Evolutionary conservation across 1,284 basidiomycete genomes (phyloP).

Genomic region (Marasmius fiardii): DNA sequence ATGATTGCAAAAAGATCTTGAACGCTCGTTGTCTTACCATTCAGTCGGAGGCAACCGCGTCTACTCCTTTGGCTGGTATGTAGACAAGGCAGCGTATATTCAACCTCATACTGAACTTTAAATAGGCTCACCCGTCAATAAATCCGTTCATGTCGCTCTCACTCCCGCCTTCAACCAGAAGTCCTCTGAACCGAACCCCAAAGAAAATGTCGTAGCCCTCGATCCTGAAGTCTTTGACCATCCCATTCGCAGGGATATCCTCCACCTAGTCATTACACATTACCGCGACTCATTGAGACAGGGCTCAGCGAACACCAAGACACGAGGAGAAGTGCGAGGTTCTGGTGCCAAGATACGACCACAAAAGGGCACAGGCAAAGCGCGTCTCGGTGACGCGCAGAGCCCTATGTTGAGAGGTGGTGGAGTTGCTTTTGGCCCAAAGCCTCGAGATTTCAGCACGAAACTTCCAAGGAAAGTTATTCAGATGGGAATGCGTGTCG

Average conservation of each 20-base stretch:
- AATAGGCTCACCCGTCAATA: constrained; percentile 36
- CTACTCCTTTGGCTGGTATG: not conserved
- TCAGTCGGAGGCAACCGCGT: not conserved
- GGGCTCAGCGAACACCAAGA: constrained; percentile 91
- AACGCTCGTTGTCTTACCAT: not conserved
- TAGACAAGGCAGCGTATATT: not conserved
- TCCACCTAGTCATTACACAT: constrained; percentile 91
- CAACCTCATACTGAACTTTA: not conserved
- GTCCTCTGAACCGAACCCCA: constrained; percentile 31
- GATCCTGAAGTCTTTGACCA: constrained; percentile 85
- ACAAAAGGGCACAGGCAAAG: constrained; percentile 91
- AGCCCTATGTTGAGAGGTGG: constrained; percentile 91
- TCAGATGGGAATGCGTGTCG: constrained; percentile 90
- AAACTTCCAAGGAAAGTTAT: constrained; percentile 89
- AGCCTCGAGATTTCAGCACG: constrained; percentile 89
- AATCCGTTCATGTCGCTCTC: constrained; percentile 58
- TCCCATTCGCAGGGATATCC: constrained; percentile 86
- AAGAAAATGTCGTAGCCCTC: constrained; percentile 64
- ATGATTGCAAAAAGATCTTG: not conserved
- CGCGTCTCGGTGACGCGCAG: constrained; percentile 86
- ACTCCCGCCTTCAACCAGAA: constrained; percentile 52
- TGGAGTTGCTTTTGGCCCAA: constrained; percentile 88
- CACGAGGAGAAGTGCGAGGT: constrained; percentile 84
- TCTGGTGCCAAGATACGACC: constrained; percentile 86
- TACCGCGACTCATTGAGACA: constrained; percentile 86